phyloP scores from a whole-genome alignment of 2,329 filamentous ascomycete genomes.

The Coniochaeta pulveracea region DNA sequence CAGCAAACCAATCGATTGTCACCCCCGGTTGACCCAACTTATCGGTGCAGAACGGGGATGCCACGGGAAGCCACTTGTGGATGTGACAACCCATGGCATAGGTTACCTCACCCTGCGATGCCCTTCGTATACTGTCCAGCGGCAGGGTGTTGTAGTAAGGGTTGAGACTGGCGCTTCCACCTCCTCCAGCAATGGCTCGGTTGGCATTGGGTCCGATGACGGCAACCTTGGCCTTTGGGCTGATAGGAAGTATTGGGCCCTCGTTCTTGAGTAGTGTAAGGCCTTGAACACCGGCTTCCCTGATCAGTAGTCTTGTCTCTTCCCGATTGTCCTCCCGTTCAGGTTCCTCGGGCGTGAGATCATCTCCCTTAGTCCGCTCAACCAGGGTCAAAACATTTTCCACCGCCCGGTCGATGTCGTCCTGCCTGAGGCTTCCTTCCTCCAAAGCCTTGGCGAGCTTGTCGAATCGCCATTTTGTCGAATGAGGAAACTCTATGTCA shows the following conservation, averaged over 20 bases:
- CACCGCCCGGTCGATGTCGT: slow-evolving; percentile 44
- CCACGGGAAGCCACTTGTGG: slow-evolving; percentile 54
- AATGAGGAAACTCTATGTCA: slow-evolving; percentile 47
- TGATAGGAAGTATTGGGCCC: slow-evolving; percentile 44
- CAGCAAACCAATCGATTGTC: slow-evolving; percentile 51
- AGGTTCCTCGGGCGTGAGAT: slow-evolving; percentile 43
- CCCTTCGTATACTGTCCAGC: slow-evolving; percentile 47
- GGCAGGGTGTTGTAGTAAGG: slow-evolving; percentile 58
- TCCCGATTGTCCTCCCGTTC: slow-evolving; percentile 45
- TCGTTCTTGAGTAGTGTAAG: slow-evolving; percentile 56
- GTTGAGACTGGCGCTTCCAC: slow-evolving; percentile 56
- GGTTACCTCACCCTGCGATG: slow-evolving; percentile 40
- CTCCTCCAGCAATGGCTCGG: slow-evolving; percentile 54
- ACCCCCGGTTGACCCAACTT: slow-evolving; percentile 48
- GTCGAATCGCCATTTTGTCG: slow-evolving; percentile 41
- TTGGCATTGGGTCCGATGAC: slow-evolving; percentile 59
- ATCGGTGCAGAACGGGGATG: slow-evolving; percentile 45
- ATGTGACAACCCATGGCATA: slow-evolving; percentile 54
- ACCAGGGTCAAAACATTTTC: slow-evolving; percentile 50
- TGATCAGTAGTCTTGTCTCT: slow-evolving; percentile 48
- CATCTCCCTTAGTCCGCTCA: slow-evolving; percentile 48
- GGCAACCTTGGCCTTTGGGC: slow-evolving; percentile 44
- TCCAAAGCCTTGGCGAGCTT: slow-evolving; percentile 43
- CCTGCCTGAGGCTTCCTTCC: slow-evolving; percentile 31
- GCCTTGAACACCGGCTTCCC: slow-evolving; percentile 49